These are phyloP conservation scores for Spergularia marina DNA, from an alignment of 148 eudicot genomes.

Conservation along the genomic window DNA sequence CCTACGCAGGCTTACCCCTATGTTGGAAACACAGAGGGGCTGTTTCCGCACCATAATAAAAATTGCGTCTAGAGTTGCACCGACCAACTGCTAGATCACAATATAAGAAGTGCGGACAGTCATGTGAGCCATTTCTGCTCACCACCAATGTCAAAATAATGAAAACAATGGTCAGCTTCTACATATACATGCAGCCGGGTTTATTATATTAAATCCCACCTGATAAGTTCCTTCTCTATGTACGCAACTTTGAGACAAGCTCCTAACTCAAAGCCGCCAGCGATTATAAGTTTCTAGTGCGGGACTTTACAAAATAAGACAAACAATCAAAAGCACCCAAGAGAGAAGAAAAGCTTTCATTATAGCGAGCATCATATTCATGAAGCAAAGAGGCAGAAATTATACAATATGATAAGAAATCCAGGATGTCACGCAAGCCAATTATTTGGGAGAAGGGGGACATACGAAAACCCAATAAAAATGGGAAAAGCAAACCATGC, in stretches of 20 bases:
- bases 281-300: conserved; percentile 1
- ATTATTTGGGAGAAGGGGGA: not conserved
- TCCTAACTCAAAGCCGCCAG: conserved; percentile 6
- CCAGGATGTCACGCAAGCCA: not conserved
- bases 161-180: conserved; percentile 1
- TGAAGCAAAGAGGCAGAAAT: conserved; percentile 5
- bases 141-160: not conserved
- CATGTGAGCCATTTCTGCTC: too few species aligned
- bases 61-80: too few species aligned
- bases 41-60: too few species aligned
- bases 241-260: conserved; percentile 10
- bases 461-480: not conserved
- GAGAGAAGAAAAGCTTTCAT: not conserved
- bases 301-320: conserved; percentile 23
- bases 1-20: too few species aligned
- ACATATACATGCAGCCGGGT: conserved; percentile 6
- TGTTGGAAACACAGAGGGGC: too few species aligned
- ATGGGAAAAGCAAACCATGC: not conserved
- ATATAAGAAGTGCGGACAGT: too few species aligned
- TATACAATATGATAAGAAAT: conserved; percentile 7
- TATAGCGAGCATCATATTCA: conserved; percentile 10
- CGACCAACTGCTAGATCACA: too few species aligned
- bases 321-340: conserved; percentile 15
- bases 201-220: not conserved
- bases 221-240: conserved; percentile 12